Evolutionary conservation across 495 filamentous ascomycete genomes (phyloP), one percentile per base, ranked within the genome.

Genomic region (Glarea lozoyensis): DNA sequence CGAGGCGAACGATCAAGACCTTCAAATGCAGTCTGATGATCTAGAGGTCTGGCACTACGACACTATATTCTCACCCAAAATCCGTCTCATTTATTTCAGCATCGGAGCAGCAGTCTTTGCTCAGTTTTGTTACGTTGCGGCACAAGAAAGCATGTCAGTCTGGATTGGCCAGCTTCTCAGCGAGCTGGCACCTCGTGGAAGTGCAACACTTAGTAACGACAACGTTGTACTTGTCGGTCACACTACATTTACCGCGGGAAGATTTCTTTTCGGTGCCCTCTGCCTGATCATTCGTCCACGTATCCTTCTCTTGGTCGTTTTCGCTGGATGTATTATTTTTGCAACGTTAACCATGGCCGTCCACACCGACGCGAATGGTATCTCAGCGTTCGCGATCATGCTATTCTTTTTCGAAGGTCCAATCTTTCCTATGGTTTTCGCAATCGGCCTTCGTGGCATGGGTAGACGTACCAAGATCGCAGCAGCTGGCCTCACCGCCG

Each of bases 71-170:
- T 65, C 15, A 42, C 68, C 35, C 0, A 44, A 67, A 70, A 48
- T 75, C 58, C 43, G 68, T 62, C 38, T 57, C n/a, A 48, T 57
- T 11, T 54, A 52, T 20, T 31, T 34, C 2, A 49, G 51, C 11
- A 67, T 89, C 16, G 67, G 73, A 43, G 64, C 82, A 50, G 84
- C 78, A 0, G 72, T 83, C 9, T 41, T 81, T 25, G 71, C 81
- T 11, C 83, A 89, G 54, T 87, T 82, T 67, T 75, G 70, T n/a
- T 88, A 87, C 55, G 74, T 81, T 15, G 80, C 77, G 19, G 72
- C 80, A 0, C 84, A 89, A 52, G 80, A 84, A 49, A 79, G 72
- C 25, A 78, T 82, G 60, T 78, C 75, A 7, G 68, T 79, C 24
- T 84, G 75, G 60, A 83, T 86, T 61, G 68, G 74, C 49, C 43